Evolutionary conservation across 2,329 filamentous ascomycete genomes (phyloP), one percentile per base, ranked within the genome.

Genomic region (Fusarium mundagurra): DNA sequence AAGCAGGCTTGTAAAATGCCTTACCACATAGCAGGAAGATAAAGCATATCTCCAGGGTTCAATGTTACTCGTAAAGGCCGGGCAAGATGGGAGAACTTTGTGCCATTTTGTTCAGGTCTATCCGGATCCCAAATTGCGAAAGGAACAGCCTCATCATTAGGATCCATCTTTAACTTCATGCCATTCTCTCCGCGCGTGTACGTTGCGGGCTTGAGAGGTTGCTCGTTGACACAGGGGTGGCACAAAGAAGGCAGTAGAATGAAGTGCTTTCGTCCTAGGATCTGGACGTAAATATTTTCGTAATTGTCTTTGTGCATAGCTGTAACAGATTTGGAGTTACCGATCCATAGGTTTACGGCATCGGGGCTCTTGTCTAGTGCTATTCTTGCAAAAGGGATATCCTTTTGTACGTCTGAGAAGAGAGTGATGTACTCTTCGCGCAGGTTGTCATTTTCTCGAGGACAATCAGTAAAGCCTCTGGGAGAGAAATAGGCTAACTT

Each of bases 291-390:
- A 1, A 96, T 87, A 80, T 96, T 96, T 81, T 96, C 93, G 81
- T 95, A 96, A 77, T 93, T 93, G 83, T 96, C 94, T 78, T 92
- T 93, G 83, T 96, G 94, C 61, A 95, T 81, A 1, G 92, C 91
- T 0, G 93, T 95, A 3, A 89, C 86, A 33, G 91, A 93, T 43
- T 85, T 86, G 3, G 90, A 89, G 82, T 94, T 93, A 61, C 94
- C 94, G 57, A 96, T 90, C 94, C 94, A 96, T 78, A 96, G 86
- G 79, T 96, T 96, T 70, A 94, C 88, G 20, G 94, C 94, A 72
- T 96, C 94, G 0, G 93, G 92, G 1, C 83, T 78, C 55, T 87
- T 85, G 44, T 88, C 84, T 0, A 96, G 88, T 1, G 93, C 93
- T 69, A 94, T 91, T 34, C 91, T 88, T 0, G 93, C 93, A 80